Evolutionary conservation across 169 alveolate species (phyloP).

Genomic region (Plasmodium inui): DNA sequence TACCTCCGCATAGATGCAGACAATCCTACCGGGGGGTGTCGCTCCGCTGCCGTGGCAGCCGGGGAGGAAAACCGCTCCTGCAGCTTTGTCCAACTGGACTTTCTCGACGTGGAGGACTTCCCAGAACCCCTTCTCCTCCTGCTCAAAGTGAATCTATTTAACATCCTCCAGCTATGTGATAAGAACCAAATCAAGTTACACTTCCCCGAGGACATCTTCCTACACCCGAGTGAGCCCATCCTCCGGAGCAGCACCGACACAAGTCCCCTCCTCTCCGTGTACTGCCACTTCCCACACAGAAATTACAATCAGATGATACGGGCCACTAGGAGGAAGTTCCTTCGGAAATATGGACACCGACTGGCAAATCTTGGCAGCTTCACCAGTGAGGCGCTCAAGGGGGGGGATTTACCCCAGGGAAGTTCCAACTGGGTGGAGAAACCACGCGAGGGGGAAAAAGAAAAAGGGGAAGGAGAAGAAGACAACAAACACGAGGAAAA

Average conservation of each 20-base stretch:
- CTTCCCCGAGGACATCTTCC: slow-evolving; percentile 14
- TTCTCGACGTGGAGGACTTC: neutral
- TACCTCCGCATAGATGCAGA: neutral
- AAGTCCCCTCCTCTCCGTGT: neutral
- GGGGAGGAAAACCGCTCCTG: neutral
- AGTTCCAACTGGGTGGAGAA: neutral
- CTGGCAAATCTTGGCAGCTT: neutral
- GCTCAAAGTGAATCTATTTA: slow-evolving; percentile 14
- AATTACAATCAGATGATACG: slow-evolving; percentile 14
- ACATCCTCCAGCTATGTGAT: slow-evolving; percentile 14
- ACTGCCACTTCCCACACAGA: slow-evolving; percentile 26
- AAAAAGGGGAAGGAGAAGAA: neutral
- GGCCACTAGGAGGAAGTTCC: slow-evolving; percentile 4
- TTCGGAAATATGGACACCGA: slow-evolving; percentile 15
- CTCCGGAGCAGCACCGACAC: neutral
- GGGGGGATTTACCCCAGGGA: neutral
- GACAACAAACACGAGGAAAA: neutral
- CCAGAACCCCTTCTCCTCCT: slow-evolving; percentile 14
- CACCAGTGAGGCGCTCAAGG: neutral
- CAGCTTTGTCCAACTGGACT: neutral
- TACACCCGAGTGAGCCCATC: neutral
- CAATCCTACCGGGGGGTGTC: neutral
- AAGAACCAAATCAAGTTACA: slow-evolving; percentile 16
- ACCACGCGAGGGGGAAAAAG: neutral
- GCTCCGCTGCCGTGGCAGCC: neutral